Evolutionary conservation across 1,139 yeast genomes (phyloP).

Genomic region (Entelexis paramagnoliae): DNA sequence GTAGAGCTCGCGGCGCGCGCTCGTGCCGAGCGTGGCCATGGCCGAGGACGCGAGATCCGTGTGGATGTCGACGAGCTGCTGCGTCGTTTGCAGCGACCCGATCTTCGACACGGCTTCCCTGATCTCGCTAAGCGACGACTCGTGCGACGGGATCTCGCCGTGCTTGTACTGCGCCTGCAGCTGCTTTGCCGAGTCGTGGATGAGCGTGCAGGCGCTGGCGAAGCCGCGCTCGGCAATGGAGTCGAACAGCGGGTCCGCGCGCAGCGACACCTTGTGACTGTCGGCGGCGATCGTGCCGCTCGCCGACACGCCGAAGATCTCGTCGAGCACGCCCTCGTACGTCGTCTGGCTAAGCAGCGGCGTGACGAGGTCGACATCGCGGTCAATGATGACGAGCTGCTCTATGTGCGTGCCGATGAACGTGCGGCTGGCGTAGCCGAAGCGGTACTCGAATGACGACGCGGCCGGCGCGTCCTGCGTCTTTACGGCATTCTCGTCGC

Average conservation of each 20-base stretch:
- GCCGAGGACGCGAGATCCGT: slow-evolving; percentile 65
- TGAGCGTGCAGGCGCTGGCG: slow-evolving; percentile 62
- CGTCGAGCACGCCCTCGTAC: slow-evolving; percentile 75
- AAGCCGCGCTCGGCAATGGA: slow-evolving; percentile 60
- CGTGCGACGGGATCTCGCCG: slow-evolving; percentile 46
- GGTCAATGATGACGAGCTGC: slow-evolving; percentile 59
- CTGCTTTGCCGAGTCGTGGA: slow-evolving; percentile 60
- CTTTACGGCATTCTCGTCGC: slow-evolving; percentile 19
- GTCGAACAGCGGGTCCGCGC: slow-evolving; percentile 36
- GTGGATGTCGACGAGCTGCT: slow-evolving; percentile 61
- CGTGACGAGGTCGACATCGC: slow-evolving; percentile 63
- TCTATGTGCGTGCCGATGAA: slow-evolving; percentile 32
- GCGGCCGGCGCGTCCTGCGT: background rate
- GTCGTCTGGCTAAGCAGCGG: slow-evolving; percentile 67
- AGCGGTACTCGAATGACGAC: slow-evolving; percentile 24
- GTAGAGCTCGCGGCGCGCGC: slow-evolving; percentile 12
- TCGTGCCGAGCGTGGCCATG: slow-evolving; percentile 38
- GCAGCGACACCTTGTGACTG: slow-evolving; percentile 10
- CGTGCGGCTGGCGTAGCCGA: slow-evolving; percentile 26
- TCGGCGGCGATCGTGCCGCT: slow-evolving; percentile 35
- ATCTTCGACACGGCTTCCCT: slow-evolving; percentile 61
- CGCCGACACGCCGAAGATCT: slow-evolving; percentile 45
- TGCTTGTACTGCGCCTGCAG: slow-evolving; percentile 55
- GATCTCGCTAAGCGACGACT: slow-evolving; percentile 54
- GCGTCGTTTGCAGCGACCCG: slow-evolving; percentile 56